phyloP scores from a whole-genome alignment of 2,329 filamentous ascomycete species.

The Dactylellina sp. region DNA sequence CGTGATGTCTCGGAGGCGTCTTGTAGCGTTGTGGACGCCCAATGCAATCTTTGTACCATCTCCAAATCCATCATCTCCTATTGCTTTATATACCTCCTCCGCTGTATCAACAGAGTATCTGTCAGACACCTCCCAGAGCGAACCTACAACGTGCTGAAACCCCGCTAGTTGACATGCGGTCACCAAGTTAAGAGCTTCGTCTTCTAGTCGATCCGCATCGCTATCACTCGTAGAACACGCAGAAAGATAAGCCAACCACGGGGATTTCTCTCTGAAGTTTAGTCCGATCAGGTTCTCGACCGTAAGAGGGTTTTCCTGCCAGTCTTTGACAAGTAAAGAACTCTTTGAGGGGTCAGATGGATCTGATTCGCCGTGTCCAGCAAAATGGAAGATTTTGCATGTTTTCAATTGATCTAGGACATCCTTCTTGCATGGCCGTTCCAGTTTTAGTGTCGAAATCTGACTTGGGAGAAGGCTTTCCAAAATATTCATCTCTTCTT shows the following conservation, averaged over 20 bases:
- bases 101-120: slow-evolving; percentile 55
- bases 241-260: slow-evolving; percentile 21
- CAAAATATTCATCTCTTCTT: neutral
- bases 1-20: neutral
- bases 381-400: slow-evolving; percentile 65
- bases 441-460: neutral
- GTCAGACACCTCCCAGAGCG: slow-evolving; percentile 64
- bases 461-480: neutral
- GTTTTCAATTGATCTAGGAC: slow-evolving; percentile 58
- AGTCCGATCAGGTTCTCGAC: neutral
- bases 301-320: slow-evolving; percentile 8
- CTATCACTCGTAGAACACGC: slow-evolving; percentile 26
- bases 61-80: neutral
- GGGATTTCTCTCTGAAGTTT: slow-evolving; percentile 6
- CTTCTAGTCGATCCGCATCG: neutral
- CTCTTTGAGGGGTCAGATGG: slow-evolving; percentile 61
- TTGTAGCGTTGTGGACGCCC: slow-evolving; percentile 25
- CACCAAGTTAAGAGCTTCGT: slow-evolving; percentile 15
- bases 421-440: slow-evolving; percentile 52
- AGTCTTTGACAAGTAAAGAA: slow-evolving; percentile 59
- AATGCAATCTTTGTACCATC: neutral
- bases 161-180: slow-evolving; percentile 22
- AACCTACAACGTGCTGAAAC: slow-evolving; percentile 61
- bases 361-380: slow-evolving; percentile 63
- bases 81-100: slow-evolving; percentile 28